Conservation (phyloP, 2,329 filamentous ascomycete genomes). For the Trichoderma pleuroti region DNA sequence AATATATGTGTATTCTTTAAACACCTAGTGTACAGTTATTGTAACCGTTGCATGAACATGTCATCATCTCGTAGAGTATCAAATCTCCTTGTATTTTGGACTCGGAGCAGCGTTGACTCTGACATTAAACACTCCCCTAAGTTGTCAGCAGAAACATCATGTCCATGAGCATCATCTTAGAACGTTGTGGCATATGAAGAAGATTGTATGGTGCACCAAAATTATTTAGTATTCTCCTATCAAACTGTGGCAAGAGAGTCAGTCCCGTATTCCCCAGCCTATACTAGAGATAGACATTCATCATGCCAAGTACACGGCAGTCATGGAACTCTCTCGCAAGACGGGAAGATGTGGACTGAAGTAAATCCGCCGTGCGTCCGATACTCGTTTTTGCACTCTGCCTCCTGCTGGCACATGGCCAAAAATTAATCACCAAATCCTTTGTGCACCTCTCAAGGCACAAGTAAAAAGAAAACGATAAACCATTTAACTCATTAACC, state of each 20-base stretch:
- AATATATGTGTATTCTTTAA: background rate
- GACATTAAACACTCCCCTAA: background rate
- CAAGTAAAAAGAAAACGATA: constrained; percentile 34
- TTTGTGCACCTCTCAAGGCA: constrained; percentile 31
- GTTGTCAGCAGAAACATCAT: background rate
- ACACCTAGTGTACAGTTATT: background rate
- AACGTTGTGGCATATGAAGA: background rate
- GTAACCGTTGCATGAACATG: background rate
- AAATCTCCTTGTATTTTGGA: background rate
- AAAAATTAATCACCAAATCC: constrained; percentile 23
- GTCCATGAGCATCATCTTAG: background rate
- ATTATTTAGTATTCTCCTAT: constrained; percentile 30
- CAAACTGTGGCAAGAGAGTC: constrained; percentile 32
- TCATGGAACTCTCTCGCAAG: background rate
- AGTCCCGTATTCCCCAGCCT: constrained; percentile 25
- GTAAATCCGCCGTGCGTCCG: background rate
- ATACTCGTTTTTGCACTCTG: background rate
- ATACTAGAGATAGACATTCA: constrained; percentile 27
- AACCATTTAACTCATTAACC: constrained; percentile 34
- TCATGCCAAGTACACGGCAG: constrained; percentile 24
- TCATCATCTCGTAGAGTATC: background rate
- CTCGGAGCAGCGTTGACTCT: background rate
- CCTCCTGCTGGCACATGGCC: constrained; percentile 6
- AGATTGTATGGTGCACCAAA: constrained; percentile 14
- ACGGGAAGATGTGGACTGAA: background rate